A percentile compares a stretch with the other conserved stretches of the same genome.
phyloP scores from a whole-genome alignment of 2,329 filamentous ascomycete species.

The Trichoderma afroharzianum region DNA sequence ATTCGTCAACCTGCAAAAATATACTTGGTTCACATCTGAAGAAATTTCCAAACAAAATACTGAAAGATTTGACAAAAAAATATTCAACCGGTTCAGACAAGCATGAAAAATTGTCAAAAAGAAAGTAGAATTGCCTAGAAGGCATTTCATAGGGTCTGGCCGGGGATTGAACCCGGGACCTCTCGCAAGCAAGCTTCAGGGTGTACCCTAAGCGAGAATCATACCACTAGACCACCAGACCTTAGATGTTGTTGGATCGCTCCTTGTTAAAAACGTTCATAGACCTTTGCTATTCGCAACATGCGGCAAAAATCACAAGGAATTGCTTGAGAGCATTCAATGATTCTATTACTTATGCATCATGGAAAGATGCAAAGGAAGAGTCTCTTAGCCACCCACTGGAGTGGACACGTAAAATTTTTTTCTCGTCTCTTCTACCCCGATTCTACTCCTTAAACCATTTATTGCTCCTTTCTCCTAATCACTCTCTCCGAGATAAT shows the following conservation, averaged over 20 bases:
- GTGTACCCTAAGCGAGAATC: conserved; percentile 17
- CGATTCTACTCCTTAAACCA: background rate
- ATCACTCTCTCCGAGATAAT: background rate
- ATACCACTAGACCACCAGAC: conserved; percentile 19
- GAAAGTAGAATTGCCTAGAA: background rate
- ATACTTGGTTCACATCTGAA: background rate
- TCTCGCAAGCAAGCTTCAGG: conserved; percentile 33
- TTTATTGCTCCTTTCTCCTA: background rate
- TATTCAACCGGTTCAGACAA: background rate
- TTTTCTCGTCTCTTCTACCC: background rate
- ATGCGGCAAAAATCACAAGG: background rate
- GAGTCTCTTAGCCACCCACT: background rate
- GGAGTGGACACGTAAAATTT: background rate
- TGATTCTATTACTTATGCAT: background rate
- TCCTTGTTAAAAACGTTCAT: background rate
- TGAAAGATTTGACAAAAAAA: background rate
- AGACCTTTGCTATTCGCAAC: background rate
- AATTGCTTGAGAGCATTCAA: background rate
- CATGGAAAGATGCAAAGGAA: background rate
- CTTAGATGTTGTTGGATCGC: background rate
- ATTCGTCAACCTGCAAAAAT: no score
- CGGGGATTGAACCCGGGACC: conserved; percentile 47
- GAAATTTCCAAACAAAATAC: no score
- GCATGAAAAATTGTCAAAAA: background rate
- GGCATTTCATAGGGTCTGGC: conserved; percentile 34